A percentile compares a stretch with the other conserved stretches of the same genome.
Conservation (phyloP, 225 moss, liverwort and hornwort species). For the Pseudisothecium myosuroides region DNA sequence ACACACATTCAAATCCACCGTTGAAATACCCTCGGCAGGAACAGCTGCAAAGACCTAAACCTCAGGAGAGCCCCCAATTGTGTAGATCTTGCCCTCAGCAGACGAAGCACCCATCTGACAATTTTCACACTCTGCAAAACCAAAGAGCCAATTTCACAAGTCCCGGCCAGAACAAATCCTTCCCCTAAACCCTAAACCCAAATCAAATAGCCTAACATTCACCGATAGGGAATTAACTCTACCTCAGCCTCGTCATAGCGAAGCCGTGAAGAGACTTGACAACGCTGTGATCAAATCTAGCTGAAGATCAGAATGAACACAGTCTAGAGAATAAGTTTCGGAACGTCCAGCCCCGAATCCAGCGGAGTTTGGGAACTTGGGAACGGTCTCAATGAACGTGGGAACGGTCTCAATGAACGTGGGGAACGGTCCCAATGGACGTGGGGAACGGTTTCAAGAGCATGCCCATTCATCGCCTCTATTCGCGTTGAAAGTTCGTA, state of each 20-base stretch:
- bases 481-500: background rate
- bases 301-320: too few species aligned
- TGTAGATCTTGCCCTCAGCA: constrained; percentile 41
- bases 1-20: constrained; percentile 33
- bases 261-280: constrained; percentile 53
- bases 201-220: too few species aligned
- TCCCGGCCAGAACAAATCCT: constrained; percentile 11
- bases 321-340: too few species aligned
- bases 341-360: too few species aligned
- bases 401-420: background rate
- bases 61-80: constrained; percentile 51
- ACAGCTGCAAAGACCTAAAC: constrained; percentile 56
- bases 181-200: constrained; percentile 18
- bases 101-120: constrained; percentile 32
- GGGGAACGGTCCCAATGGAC: background rate
- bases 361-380: too few species aligned
- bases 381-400: too few species aligned
- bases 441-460: background rate
- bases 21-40: constrained; percentile 50
- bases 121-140: constrained; percentile 29
- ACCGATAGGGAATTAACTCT: background rate
- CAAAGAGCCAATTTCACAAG: background rate
- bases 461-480: background rate
- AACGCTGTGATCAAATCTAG: constrained; percentile 34
- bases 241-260: constrained; percentile 46